A percentile compares a stretch with the other conserved stretches of the same genome.
These are phyloP conservation scores for Hanseniaspora singularis DNA, from an alignment of 805 yeast genomes.

Conservation along the genomic window DNA sequence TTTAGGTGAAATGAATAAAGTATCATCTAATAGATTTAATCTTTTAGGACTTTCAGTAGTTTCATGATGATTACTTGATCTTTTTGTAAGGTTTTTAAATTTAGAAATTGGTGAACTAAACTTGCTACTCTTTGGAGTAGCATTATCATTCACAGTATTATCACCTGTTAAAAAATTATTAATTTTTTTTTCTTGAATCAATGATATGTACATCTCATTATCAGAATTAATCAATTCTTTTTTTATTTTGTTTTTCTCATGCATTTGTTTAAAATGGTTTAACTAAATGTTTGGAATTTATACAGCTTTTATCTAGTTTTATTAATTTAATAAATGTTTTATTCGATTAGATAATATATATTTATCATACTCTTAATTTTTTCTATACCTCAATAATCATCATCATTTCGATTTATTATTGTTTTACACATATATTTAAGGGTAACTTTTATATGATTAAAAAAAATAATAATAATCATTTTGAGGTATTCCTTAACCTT, in stretches of 20 bases:
- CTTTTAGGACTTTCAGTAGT: no score
- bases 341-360: no score
- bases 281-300: no score
- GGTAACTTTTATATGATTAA: no score
- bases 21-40: no score
- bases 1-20: no score
- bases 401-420: not conserved
- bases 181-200: not conserved
- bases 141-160: not conserved
- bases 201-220: not conserved
- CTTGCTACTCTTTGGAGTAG: not conserved
- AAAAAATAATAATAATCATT: no score
- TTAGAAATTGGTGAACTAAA: conserved; percentile 8
- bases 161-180: not conserved
- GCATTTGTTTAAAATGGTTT: no score
- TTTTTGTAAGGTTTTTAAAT: not conserved
- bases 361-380: no score
- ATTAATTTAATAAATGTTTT: no score
- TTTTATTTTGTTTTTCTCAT: not conserved
- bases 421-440: not conserved
- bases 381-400: not conserved
- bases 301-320: no score
- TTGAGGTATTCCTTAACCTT: conserved; percentile 5
- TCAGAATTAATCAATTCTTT: not conserved
- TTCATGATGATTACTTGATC: not conserved